These are phyloP conservation scores for Arthrobotrys sphaeroides DNA, from an alignment of 2,329 filamentous ascomycete genomes.

Conservation along the genomic window DNA sequence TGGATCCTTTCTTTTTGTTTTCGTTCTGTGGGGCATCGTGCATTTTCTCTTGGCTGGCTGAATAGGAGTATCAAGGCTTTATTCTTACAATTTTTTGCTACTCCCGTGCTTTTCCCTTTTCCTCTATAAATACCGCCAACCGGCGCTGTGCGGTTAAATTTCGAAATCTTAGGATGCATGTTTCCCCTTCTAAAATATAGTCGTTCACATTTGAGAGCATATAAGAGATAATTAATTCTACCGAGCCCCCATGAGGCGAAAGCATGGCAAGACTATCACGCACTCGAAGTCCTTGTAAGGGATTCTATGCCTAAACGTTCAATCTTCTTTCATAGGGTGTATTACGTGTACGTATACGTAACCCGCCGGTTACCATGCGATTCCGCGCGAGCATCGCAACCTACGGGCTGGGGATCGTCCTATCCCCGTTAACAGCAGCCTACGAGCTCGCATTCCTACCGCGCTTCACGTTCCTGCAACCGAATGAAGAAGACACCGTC, in stretches of 20 bases:
- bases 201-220: slow-evolving; percentile 5
- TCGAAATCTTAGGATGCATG: not conserved
- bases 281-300: not conserved
- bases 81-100: not conserved
- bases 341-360: too few relatives aligned
- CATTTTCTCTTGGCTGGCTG: slow-evolving; percentile 28
- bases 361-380: not conserved
- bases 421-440: not conserved
- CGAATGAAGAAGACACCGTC: not conserved
- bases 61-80: slow-evolving; percentile 24
- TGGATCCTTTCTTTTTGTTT: not conserved
- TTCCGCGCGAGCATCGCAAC: not conserved
- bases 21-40: slow-evolving; percentile 9
- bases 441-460: slow-evolving; percentile 34
- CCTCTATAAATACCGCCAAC: slow-evolving; percentile 42
- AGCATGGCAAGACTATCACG: not conserved
- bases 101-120: not conserved
- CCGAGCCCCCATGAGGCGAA: not conserved
- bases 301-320: too few relatives aligned
- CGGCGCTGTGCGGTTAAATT: slow-evolving; percentile 41
- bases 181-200: not conserved
- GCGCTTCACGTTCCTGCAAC: not conserved
- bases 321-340: too few relatives aligned
- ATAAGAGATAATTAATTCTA: slow-evolving; percentile 27
- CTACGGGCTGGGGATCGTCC: not conserved